Base-by-base conservation (phyloP, 2,329 filamentous ascomycete genomes). In the Beauveria asiatica region DNA sequence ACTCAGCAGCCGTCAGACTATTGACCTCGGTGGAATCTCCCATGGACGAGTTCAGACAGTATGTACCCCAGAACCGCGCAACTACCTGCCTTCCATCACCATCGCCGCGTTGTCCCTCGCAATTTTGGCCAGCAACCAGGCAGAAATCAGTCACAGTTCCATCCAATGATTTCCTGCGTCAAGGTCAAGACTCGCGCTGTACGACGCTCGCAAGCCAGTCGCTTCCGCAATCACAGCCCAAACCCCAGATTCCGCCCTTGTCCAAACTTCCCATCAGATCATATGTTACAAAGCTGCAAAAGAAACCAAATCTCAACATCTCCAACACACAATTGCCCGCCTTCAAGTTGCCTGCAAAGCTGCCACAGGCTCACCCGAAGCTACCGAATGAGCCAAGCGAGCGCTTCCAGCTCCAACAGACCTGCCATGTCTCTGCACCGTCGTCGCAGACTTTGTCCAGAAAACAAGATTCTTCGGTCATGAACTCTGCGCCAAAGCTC, bases 21-120 rank as follows among this genome's bases (percentile, higher is more conserved):
- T 74, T 87, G 73, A 86, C 83, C 57, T 85, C 83, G 7, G 77
- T 84, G 70, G 84, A 86, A 67, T 83, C 85, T 51, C 73, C 79
- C 37, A 63, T 73, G 48, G 62, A 69, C 67, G 75, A 74, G 73
- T 77, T 64, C 60, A 73, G 76, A 69, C 76, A 80, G 83, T 86
- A 86, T 76, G 83, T 86, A 74, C 65, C 65, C 16, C 33, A 30
- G 21, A 45, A 42, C 10, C 39, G 30, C 50, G 21, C 51, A 30
- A 48, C n/a, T 30, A 23, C 11, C 33, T 16, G 45, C 30, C 50
- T 30, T 27, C 9, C 42, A 64, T 68, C 69, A 64, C 52, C 23
- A 37, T 5, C 30, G 11, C 2, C 41, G 33, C 39, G 41, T 19
- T 54, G 33, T 42, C 56, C 55, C 11, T 42, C 54, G n/a, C 49